Evolutionary conservation across 164 flowering plant species (phyloP), one percentile per base, ranked within the genome.

Genomic region (Chimonanthus salicifolius): DNA sequence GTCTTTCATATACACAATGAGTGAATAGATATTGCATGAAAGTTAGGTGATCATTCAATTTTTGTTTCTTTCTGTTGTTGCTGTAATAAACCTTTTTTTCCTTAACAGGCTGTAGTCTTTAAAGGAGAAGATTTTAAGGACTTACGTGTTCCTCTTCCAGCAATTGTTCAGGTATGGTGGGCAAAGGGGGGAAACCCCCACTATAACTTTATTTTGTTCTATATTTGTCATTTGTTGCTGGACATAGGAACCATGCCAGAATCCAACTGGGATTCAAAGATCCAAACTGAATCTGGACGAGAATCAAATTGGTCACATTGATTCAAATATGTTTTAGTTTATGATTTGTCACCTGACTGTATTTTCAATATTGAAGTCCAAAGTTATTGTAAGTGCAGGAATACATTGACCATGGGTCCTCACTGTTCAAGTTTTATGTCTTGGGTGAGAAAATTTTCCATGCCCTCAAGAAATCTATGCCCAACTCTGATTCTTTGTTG

Each of bases 61-160:
- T 9, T 33, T 66, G n/a, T 44, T 65, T 7, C 33, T 21, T 1
- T 58, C 18, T 73, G 44, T 44, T 74, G 58, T 4, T 10, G 51
- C 45, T 66, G 44, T 44, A 21, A 62, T 49, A 7, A 46, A 47
- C 58, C 65, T 62, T 75, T 49, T 49, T 33, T 65, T 18, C 67
- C 15, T 64, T 58, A 10, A 5, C 88, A 94, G 97, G 98, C 97
- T 65, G 92, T 95, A 72, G 87, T 87, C 68, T 95, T 93, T 76
- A 82, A 83, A 72, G 73, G 75, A 75, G 91, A 90, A 74, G 91
- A 92, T 79, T 90, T 84, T 72, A 82, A 78, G 74, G 86, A 82
- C 81, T 80, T 95, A 68, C 65, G 62, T 54, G 90, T 92, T 83
- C 99, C 98, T 72, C 86, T 95, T 83, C 99, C 99, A 72, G 99